Percentiles rank a stretch among this genome's conserved stretches.
Conservation (phyloP, 805 yeast genomes). For the Diddensiella santjacobensis region DNA sequence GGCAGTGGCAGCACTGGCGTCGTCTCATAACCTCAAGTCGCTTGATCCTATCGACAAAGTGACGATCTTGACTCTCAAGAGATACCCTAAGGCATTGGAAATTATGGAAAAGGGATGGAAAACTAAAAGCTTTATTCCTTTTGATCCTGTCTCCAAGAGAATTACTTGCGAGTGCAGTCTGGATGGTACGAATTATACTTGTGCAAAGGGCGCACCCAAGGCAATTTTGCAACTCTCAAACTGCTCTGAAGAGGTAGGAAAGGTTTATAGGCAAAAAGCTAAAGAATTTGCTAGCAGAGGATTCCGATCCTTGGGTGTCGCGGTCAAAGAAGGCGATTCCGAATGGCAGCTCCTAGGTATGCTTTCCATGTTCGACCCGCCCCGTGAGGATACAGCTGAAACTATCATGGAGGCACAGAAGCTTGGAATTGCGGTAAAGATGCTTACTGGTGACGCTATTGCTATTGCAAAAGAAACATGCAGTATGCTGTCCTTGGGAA, state of each 20-base stretch:
- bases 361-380: conserved; percentile 99
- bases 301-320: conserved; percentile 98
- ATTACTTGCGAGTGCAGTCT: conserved; percentile 93
- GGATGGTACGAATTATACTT: conserved; percentile 91
- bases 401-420: conserved; percentile 89
- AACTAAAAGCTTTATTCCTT: conserved; percentile 80
- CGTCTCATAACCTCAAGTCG: conserved; percentile 98
- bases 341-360: conserved; percentile 98
- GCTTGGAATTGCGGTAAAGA: conserved; percentile 93
- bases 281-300: conserved; percentile 98
- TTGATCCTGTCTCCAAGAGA: conserved; percentile 96
- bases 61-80: conserved; percentile 83
- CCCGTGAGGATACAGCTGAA: conserved; percentile 96
- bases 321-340: conserved; percentile 98
- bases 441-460: conserved; percentile 98
- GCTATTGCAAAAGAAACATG: conserved; percentile 98
- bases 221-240: conserved; percentile 58
- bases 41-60: conserved; percentile 96
- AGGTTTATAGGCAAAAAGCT: conserved; percentile 92
- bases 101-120: conserved; percentile 40
- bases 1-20: conserved; percentile 97
- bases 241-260: conserved; percentile 84
- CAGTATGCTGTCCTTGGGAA: conserved; percentile 95
- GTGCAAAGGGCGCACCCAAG: conserved; percentile 99
- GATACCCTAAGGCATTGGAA: conserved; percentile 77